These are phyloP conservation scores for Euphorbia tirucalli DNA, from an alignment of 345 rosid genomes.

Conservation along the genomic window DNA sequence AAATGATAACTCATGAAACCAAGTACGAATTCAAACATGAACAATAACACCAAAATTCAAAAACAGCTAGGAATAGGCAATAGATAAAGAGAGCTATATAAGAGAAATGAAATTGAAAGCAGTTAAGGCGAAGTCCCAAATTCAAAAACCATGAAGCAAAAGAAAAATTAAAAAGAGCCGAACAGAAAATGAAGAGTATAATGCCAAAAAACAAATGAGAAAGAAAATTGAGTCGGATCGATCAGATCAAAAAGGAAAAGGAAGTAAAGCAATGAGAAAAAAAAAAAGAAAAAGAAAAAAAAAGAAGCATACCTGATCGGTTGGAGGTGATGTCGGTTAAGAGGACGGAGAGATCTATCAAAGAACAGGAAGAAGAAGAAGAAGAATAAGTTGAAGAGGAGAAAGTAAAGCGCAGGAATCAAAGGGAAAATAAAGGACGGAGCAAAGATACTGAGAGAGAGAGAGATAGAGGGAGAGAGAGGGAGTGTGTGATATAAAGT, in stretches of 20 bases:
- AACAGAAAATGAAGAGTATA: neutral
- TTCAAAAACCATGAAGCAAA: neutral
- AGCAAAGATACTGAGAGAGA: neutral
- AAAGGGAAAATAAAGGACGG: slow-evolving; percentile 6
- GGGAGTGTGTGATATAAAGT: neutral
- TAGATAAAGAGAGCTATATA: neutral
- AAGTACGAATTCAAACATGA: neutral
- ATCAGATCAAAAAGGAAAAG: slow-evolving; percentile 9
- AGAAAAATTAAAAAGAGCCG: too few relatives aligned
- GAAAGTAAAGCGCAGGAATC: slow-evolving; percentile 11
- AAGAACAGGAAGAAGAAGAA: neutral
- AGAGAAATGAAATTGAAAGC: neutral
- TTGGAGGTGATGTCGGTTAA: neutral
- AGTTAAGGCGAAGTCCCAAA: neutral
- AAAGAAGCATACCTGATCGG: slow-evolving; percentile 14
- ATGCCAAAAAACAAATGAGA: too few relatives aligned
- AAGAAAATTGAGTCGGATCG: neutral
- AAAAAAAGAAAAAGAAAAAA: neutral
- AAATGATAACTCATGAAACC: neutral
- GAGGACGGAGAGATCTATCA: neutral
- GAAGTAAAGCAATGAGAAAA: neutral
- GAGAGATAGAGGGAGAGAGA: neutral
- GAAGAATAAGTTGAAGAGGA: too few relatives aligned
- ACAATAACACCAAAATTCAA: too few relatives aligned
- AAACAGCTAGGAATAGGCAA: neutral